Evolutionary conservation across 2,329 filamentous ascomycete genomes (phyloP).

Genomic region (Coleophoma cylindrospora): DNA sequence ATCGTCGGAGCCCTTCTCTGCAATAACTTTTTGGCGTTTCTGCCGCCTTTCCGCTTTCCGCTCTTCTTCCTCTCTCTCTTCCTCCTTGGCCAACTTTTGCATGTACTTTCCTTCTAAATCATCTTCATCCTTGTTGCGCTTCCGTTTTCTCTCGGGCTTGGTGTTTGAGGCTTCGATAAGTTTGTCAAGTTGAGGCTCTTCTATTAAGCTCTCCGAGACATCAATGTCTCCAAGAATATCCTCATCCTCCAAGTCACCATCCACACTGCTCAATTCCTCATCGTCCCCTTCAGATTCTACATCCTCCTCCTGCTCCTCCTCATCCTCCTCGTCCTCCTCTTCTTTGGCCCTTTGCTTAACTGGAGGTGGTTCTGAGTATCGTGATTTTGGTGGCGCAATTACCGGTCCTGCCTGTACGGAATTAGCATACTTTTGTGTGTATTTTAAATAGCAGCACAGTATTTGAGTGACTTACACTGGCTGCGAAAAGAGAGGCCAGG

Average conservation of each 20-base stretch:
- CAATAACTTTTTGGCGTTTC: constrained; percentile 47
- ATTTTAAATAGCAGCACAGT: background rate
- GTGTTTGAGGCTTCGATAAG: constrained; percentile 35
- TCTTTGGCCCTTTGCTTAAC: constrained; percentile 8
- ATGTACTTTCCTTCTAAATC: constrained; percentile 69
- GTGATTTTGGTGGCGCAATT: constrained; percentile 25
- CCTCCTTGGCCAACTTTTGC: constrained; percentile 55
- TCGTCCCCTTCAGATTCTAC: constrained; percentile 30
- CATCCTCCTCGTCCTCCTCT: constrained; percentile 16
- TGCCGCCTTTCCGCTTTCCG: constrained; percentile 32
- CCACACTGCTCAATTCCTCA: constrained; percentile 29
- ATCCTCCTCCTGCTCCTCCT: constrained; percentile 23
- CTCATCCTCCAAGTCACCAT: constrained; percentile 29
- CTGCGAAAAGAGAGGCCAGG: constrained; percentile 65
- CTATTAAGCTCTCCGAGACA: constrained; percentile 23
- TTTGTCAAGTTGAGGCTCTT: constrained; percentile 33
- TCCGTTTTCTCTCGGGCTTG: constrained; percentile 49
- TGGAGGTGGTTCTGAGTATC: constrained; percentile 28
- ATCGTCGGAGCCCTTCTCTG: constrained; percentile 29
- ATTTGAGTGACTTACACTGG: constrained; percentile 55
- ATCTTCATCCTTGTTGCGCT: constrained; percentile 58
- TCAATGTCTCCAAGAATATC: constrained; percentile 15
- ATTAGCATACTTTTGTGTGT: constrained; percentile 3
- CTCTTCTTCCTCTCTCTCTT: constrained; percentile 48
- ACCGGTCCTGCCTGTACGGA: constrained; percentile 28